Base-by-base conservation (phyloP, 1,284 basidiomycete species). In the Puccinia triticina region DNA sequence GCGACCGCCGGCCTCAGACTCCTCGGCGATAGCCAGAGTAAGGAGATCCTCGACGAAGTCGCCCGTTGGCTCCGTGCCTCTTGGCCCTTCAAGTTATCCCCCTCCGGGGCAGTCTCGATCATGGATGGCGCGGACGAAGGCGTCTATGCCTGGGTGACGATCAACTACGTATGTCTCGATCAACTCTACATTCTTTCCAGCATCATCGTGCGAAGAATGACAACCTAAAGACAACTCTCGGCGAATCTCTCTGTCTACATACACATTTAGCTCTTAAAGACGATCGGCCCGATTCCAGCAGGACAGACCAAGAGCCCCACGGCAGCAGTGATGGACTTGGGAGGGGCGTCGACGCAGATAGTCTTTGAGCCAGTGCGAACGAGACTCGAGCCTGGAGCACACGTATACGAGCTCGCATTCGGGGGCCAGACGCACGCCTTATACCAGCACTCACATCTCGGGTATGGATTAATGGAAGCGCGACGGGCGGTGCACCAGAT, bases 51-150 rank as follows among this genome's bases (percentile, higher is more conserved):
- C 66, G 89, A 90, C 0, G 93, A 93, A 16, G 94, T 98, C 50
- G 89, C 91, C 85, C 85, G 86, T 57, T 89, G 92, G 84, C 86
- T 98, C 83, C 88, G 90, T 85, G 86, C 87, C 16, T 88, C 89
- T 83, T 98, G 93, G 86, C 92, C 92, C 18, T 98, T 98, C 88
- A 88, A 88, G 55, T 86, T 97, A 26, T 89, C 11, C 88, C 86
- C 75, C 87, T 90, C 48, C 89, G 90, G 83, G 90, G 91, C 90
- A 2, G 93, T 96, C 34, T 91, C 90, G 77, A 92, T 97, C 84
- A 98, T 98, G 96, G 95, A 98, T 85, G 96, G 96, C 26, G 93
- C 92, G 85, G 95, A 98, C 86, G 96, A 99, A 88, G 95, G 94
- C 86, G 95, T 98, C 37, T 98, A 94, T 87, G 95, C 96, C 26